Evolutionary conservation across 768 basidiomycete genomes (phyloP).

Genomic region (Serpula lacrymans): DNA sequence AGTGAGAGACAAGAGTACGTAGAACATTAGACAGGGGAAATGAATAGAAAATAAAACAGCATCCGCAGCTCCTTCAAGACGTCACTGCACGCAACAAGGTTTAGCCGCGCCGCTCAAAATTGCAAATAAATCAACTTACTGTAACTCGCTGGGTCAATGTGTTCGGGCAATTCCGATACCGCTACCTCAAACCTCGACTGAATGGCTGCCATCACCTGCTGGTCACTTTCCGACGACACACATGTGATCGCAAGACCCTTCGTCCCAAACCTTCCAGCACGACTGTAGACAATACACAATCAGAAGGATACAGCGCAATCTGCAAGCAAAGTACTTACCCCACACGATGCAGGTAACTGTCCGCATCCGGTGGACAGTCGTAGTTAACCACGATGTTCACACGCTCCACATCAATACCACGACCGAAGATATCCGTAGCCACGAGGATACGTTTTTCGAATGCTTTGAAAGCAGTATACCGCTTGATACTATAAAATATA

Average conservation of each 20-base stretch:
- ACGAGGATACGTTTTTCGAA: slow-evolving; percentile 99
- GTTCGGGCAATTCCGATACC: slow-evolving; percentile 90
- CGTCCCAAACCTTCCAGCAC: slow-evolving; percentile 98
- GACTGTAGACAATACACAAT: slow-evolving; percentile 41
- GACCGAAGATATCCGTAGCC: slow-evolving; percentile 98
- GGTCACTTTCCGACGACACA: slow-evolving; percentile 87
- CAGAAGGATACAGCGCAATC: background rate
- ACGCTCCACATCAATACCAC: slow-evolving; percentile 99
- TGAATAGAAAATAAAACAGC: too few species aligned
- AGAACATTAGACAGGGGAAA: too few species aligned
- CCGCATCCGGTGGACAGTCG: slow-evolving; percentile 94
- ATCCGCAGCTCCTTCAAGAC: too few species aligned
- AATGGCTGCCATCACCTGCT: slow-evolving; percentile 91
- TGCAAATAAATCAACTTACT: too few species aligned
- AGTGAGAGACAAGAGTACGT: too few species aligned
- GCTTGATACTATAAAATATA: slow-evolving; percentile 63
- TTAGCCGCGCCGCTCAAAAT: too few species aligned
- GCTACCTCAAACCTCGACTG: slow-evolving; percentile 97
- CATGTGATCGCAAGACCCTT: slow-evolving; percentile 99
- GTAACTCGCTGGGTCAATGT: slow-evolving; percentile 92
- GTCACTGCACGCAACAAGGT: too few species aligned
- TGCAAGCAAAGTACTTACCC: slow-evolving; percentile 49
- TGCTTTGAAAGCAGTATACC: slow-evolving; percentile 97
- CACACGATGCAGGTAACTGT: slow-evolving; percentile 98
- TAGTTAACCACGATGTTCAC: slow-evolving; percentile 99